Evolutionary conservation across 495 filamentous ascomycete genomes (phyloP), one percentile per base, ranked within the genome.

Genomic region (Xylaria longipes): DNA sequence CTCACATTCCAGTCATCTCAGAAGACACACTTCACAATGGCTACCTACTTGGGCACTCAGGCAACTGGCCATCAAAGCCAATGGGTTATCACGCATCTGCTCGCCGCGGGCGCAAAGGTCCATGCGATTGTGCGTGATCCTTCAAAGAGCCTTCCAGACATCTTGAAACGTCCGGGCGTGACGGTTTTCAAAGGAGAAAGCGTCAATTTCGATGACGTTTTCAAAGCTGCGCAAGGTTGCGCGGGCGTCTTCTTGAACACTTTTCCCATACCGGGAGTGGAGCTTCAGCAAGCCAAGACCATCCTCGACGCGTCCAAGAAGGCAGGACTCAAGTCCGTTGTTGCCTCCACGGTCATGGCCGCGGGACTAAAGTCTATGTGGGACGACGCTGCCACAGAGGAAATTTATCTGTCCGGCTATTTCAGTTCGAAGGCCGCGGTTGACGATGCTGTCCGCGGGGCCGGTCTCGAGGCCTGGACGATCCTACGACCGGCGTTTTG

Each of bases 1-100:
- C 17, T 11, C 4, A 52, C 22, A 11, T n/a, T 41, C 5, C 15
- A 31, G 29, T 41, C 17, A 58, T 52, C 22, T 35, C 27, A 67
- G 41, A 41, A 29, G 11, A 57, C 58, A 65, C 17, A 35, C 20
- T 69, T 62, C 78, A 73, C 25, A 50, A 83, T 84, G 81, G 54
- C 73, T 6, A 78, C 73, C 56, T 79, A 82, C 66, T 81, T 84
- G 57, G 77, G 84, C 69, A 82, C 82, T 69, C 81, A 83, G 63
- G 85, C 84, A n/a, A 87, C 84, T 12, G 85, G 85, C 65, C 76
- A 80, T 45, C 85, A 87, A 78, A 82, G 83, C 43, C 78, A 77
- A 45, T 83, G 79, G 46, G 72, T 83, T 46, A 76, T 75, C 66
- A 70, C 72, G 20, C 78, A 84, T 66, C 74, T 87, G 8, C 76